Percentiles rank a stretch among this genome's conserved stretches.
Evolutionary conservation across 23 red algal species (phyloP).

Genomic region (Gracilaria domingensis): DNA sequence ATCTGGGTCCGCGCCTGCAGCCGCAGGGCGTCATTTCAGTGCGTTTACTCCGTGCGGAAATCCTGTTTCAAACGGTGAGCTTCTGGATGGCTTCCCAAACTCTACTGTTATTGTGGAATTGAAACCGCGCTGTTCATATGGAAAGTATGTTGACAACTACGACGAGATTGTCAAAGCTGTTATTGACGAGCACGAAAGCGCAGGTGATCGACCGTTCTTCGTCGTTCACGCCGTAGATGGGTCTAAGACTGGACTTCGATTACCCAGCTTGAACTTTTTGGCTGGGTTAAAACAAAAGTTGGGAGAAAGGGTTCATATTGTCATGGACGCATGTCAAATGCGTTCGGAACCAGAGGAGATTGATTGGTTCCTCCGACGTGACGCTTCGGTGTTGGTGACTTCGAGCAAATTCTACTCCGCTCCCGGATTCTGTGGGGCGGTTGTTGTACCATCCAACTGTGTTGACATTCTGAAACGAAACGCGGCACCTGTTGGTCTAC

Average conservation of each 20-base stretch:
- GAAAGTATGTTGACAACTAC: constrained; percentile 50
- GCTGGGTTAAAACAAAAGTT: constrained; percentile 33
- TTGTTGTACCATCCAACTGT: constrained; percentile 53
- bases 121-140: constrained; percentile 63
- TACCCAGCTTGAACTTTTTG: constrained; percentile 65
- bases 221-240: constrained; percentile 91
- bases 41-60: constrained; percentile 65
- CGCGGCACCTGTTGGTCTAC: constrained; percentile 52
- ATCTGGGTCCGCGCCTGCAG: constrained; percentile 81
- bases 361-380: constrained; percentile 66
- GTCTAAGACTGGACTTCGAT: constrained; percentile 78
- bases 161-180: constrained; percentile 55
- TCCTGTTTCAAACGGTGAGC: constrained; percentile 51
- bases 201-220: constrained; percentile 42
- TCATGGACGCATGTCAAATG: constrained; percentile 83
- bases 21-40: constrained; percentile 78
- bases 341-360: constrained; percentile 74
- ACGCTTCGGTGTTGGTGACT: constrained; percentile 68
- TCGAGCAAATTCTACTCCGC: constrained; percentile 83
- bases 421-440: constrained; percentile 84
- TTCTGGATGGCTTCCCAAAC: constrained; percentile 56
- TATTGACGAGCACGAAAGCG: constrained; percentile 42
- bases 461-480: constrained; percentile 27
- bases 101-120: constrained; percentile 68
- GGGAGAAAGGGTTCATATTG: constrained; percentile 56